Evolutionary conservation across 2,329 filamentous ascomycete genomes (phyloP), one percentile per base, ranked within the genome.

Genomic region (Cladosporium cucumerinum): DNA sequence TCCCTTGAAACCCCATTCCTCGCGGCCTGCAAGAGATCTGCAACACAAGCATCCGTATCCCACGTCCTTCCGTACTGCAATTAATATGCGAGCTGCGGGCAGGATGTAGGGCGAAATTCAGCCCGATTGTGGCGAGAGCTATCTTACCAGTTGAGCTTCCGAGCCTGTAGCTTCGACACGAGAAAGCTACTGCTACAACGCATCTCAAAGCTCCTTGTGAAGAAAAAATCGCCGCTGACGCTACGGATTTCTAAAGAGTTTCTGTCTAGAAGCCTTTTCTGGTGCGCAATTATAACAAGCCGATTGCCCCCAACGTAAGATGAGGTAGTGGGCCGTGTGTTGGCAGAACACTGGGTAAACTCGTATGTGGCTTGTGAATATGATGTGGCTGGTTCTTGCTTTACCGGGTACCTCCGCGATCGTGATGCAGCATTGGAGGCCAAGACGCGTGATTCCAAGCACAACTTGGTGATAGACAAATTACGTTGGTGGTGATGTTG

Each of bases 51-150:
- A 57, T 54, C 51, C 46, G 51, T 57, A 36, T 57, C 11, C 48
- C 28, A 36, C 32, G n/a, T 21, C 30, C 16, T n/a, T 21, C 30
- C 52, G 49, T 8, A 12, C 23, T 43, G 36, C 36, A 43, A 49
- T 49, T 49, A 26, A 23, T 28, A 52, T 52, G 49, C 49, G 28
- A 52, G 23, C 18, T 32, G 49, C 49, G 25, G 49, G 16, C 48
- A 51, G 48, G 3, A 39, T 39, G n/a, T 57, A 57, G 52, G 30
- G 52, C 52, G 36, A 36, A 16, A 57, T 32, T 21, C 25, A 34
- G 52, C 28, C 16, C 52, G 28, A 36, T 57, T 36, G 52, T 57
- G 52, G 52, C 52, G 52, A 36, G n/a, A 57, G 52, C 52, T 57
- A 8, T 34, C 52, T 30, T 23, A 21, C 52, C 21, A 36, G 28